phyloP scores from a whole-genome alignment of 345 rosid species.

The Atalantia buxifolia region DNA sequence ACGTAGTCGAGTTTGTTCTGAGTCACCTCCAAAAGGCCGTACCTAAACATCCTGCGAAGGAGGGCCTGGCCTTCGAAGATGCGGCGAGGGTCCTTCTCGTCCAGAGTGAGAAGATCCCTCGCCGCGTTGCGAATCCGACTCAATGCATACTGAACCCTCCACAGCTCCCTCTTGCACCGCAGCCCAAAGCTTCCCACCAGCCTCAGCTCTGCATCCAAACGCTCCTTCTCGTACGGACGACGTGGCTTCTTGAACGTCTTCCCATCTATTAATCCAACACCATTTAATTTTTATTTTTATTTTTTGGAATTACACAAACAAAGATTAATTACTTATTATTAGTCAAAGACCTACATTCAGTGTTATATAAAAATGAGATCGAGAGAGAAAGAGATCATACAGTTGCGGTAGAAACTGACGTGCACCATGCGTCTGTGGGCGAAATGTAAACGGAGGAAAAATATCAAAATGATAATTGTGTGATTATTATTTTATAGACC shows the following conservation, averaged over 20 bases:
- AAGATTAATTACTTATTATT: too few species aligned
- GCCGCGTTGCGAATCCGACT: slow-evolving; percentile 56
- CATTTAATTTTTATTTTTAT: too few species aligned
- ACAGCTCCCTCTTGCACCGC: slow-evolving; percentile 51
- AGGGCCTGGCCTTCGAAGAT: slow-evolving; percentile 54
- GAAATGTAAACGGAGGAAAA: not conserved
- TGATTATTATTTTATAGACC: not conserved
- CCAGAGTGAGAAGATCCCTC: slow-evolving; percentile 51
- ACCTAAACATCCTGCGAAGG: slow-evolving; percentile 46
- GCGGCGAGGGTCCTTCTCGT: slow-evolving; percentile 51
- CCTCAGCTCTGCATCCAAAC: slow-evolving; percentile 52
- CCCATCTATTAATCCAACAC: slow-evolving; percentile 32
- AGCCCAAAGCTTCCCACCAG: slow-evolving; percentile 53
- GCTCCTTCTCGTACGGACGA: slow-evolving; percentile 57
- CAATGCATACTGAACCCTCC: slow-evolving; percentile 54
- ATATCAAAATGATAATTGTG: not conserved
- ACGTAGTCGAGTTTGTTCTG: slow-evolving; percentile 59
- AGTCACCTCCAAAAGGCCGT: slow-evolving; percentile 45
- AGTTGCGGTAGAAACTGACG: slow-evolving; percentile 43
- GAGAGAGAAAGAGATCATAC: slow-evolving; percentile 21
- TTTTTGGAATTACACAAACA: too few species aligned
- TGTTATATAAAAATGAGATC: too few species aligned
- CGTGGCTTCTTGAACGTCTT: slow-evolving; percentile 58
- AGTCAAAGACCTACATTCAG: too few species aligned
- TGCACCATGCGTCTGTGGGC: slow-evolving; percentile 34